These are phyloP conservation scores for Aspergillus terreus DNA, from an alignment of 2,329 filamentous ascomycete genomes.

Conservation along the genomic window DNA sequence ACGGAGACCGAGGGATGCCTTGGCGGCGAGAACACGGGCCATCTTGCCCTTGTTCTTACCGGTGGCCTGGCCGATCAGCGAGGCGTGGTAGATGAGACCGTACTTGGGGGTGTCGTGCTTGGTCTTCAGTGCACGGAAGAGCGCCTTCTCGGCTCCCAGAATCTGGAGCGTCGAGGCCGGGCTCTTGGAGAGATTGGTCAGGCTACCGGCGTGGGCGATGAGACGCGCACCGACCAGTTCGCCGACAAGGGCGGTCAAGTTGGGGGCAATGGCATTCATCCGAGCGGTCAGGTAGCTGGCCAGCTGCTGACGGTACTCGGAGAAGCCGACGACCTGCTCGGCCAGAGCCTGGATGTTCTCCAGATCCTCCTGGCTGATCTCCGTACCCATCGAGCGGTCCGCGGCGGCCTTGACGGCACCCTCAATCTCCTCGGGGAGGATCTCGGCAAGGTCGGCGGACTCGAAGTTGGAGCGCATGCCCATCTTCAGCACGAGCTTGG, in stretches of 20 bases:
- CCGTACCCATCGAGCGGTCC: constrained; percentile 97
- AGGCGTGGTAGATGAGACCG: constrained; percentile 88
- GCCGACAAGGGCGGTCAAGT: constrained; percentile 87
- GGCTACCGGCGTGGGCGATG: constrained; percentile 89
- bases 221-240: constrained; percentile 91
- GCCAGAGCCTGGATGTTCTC: constrained; percentile 89
- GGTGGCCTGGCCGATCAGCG: constrained; percentile 91
- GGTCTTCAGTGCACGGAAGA: constrained; percentile 97
- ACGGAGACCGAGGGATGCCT: constrained; percentile 87
- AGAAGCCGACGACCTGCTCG: constrained; percentile 88
- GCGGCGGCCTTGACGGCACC: constrained; percentile 85
- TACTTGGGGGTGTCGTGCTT: constrained; percentile 99
- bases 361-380: constrained; percentile 88
- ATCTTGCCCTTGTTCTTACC: constrained; percentile 99
- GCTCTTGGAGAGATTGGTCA: constrained; percentile 92
- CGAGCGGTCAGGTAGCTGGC: constrained; percentile 84
- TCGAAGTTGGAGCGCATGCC: constrained; percentile 81
- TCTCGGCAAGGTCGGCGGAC: constrained; percentile 75
- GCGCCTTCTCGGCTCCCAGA: constrained; percentile 94
- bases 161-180: constrained; percentile 97
- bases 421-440: constrained; percentile 95
- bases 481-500: constrained; percentile 80
- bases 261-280: constrained; percentile 96
- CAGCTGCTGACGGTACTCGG: constrained; percentile 84
- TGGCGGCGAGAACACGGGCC: constrained; percentile 90